These are phyloP conservation scores for Asclepias syriaca DNA, from an alignment of 257 asterid species.

Conservation along the genomic window DNA sequence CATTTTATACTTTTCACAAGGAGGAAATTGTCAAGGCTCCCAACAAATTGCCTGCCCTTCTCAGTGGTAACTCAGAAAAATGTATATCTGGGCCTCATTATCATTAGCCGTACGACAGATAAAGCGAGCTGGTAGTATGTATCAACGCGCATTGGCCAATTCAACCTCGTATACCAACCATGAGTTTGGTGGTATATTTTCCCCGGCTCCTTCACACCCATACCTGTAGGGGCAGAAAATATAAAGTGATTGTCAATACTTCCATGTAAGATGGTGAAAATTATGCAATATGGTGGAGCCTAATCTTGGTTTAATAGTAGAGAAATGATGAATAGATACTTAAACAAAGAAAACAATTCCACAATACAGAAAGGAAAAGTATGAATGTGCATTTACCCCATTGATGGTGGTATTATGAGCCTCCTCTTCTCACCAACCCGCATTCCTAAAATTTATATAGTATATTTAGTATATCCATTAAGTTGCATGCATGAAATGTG, in stretches of 20 bases:
- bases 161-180: constrained; percentile 80
- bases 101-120: not conserved
- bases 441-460: constrained; percentile 53
- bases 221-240: constrained; percentile 44
- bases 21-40: too few species aligned
- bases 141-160: constrained; percentile 43
- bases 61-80: too few species aligned
- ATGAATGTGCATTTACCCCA: constrained; percentile 52
- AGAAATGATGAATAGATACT: not conserved
- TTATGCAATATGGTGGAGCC: not conserved
- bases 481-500: constrained; percentile 4
- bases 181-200: constrained; percentile 72
- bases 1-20: too few species aligned
- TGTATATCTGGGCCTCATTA: not conserved
- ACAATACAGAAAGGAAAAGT: not conserved
- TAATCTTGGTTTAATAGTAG: not conserved
- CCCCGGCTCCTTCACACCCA: constrained; percentile 41
- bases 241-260: not conserved
- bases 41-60: too few species aligned
- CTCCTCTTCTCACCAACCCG: constrained; percentile 82
- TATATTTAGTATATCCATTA: constrained; percentile 6
- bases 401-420: constrained; percentile 66
- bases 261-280: not conserved
- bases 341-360: not conserved
- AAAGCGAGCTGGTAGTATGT: not conserved